Evolutionary conservation across 73 alveolate species (phyloP).

Genomic region (Paramecium sonneborni): DNA sequence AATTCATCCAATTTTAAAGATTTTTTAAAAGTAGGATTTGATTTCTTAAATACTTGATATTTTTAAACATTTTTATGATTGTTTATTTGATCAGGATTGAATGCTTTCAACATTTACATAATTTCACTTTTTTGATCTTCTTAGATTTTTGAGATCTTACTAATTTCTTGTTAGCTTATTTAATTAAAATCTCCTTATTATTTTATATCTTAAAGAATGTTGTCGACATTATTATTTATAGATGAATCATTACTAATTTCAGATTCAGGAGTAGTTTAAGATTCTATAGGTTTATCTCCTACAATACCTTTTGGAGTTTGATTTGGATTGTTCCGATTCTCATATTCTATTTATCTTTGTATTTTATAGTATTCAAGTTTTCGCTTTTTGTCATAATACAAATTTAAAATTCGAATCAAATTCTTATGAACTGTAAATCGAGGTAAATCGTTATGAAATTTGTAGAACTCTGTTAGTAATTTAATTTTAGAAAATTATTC

Average conservation of each 20-base stretch:
- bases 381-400: slow-evolving; percentile 48
- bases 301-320: slow-evolving; percentile 56
- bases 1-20: neutral
- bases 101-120: neutral
- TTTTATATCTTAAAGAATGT: neutral
- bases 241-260: neutral
- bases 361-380: slow-evolving; percentile 58
- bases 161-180: neutral
- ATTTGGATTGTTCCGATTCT: slow-evolving; percentile 45
- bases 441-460: neutral
- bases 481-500: slow-evolving; percentile 50
- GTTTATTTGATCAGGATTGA: neutral
- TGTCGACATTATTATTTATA: neutral
- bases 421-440: slow-evolving; percentile 36
- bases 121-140: neutral
- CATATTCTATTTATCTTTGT: slow-evolving; percentile 49
- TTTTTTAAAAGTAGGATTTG: neutral
- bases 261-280: neutral
- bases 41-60: neutral
- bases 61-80: neutral
- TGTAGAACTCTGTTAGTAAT: slow-evolving; percentile 62
- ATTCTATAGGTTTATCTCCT: slow-evolving; percentile 24
- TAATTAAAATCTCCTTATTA: neutral
- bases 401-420: slow-evolving; percentile 14
- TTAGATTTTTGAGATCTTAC: neutral